phyloP scores from a whole-genome alignment of 1,284 basidiomycete species.

The Leccinum fuscescens region DNA sequence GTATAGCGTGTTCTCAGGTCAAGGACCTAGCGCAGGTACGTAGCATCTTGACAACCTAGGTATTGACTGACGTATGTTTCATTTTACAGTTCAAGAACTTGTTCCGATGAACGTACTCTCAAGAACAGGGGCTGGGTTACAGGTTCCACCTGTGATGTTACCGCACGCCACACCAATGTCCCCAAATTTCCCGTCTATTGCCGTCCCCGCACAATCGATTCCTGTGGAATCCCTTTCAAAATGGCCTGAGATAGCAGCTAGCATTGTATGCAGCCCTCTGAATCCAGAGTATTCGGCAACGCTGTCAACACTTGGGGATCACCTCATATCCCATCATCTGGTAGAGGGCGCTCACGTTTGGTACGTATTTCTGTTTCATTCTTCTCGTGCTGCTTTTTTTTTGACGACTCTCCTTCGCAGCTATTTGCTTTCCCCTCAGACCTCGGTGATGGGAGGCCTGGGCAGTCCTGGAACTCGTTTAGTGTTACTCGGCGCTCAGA shows the following conservation, averaged over 20 bases:
- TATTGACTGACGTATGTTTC: conserved; percentile 7
- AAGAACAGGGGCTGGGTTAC: conserved; percentile 37
- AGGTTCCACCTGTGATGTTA: conserved; percentile 37
- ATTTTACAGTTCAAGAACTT: conserved; percentile 68
- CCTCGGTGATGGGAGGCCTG: conserved; percentile 71
- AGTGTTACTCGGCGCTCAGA: conserved; percentile 64
- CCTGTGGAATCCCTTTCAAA: conserved; percentile 60
- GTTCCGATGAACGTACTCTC: conserved; percentile 58
- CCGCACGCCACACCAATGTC: conserved; percentile 58
- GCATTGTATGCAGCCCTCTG: conserved; percentile 78
- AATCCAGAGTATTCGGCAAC: conserved; percentile 66
- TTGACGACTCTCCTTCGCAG: conserved; percentile 40
- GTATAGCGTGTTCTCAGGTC: conserved; percentile 86
- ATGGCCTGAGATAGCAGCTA: conserved; percentile 87
- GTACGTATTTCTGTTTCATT: conserved; percentile 41
- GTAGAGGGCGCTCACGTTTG: conserved; percentile 89
- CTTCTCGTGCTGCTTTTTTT: conserved; percentile 3
- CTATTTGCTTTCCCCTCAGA: conserved; percentile 85
- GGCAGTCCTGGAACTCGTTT: conserved; percentile 63
- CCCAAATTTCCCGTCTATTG: conserved; percentile 55
- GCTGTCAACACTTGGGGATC: conserved; percentile 86
- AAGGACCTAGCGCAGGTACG: conserved; percentile 71
- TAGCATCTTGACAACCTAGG: conserved; percentile 22
- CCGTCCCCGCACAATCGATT: conserved; percentile 42
- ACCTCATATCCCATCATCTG: conserved; percentile 70